phyloP scores from a whole-genome alignment of 306 rosid species.

The Vigna hirtella region DNA sequence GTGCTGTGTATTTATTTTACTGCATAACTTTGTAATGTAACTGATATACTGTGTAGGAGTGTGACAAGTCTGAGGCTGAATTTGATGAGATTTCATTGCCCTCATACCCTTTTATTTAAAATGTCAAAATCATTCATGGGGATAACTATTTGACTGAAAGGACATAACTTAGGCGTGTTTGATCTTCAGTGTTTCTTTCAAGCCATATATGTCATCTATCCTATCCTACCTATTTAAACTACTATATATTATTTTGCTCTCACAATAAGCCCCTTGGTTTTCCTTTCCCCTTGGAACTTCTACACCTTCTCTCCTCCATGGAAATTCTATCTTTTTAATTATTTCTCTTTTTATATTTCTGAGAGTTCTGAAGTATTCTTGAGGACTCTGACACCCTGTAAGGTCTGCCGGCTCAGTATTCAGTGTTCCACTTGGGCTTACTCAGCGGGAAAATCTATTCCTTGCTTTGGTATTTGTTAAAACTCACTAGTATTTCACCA shows the following conservation, averaged over 20 bases:
- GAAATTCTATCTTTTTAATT: slow-evolving; percentile 44
- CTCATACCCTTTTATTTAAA: slow-evolving; percentile 53
- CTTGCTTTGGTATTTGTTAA: slow-evolving; percentile 53
- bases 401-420: slow-evolving; percentile 41
- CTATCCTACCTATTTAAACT: slow-evolving; percentile 55
- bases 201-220: slow-evolving; percentile 50
- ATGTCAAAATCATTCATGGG: slow-evolving; percentile 74
- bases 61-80: slow-evolving; percentile 41
- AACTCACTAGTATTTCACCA: slow-evolving; percentile 37
- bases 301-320: slow-evolving; percentile 63
- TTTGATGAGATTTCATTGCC: slow-evolving; percentile 59
- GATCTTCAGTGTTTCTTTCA: slow-evolving; percentile 71
- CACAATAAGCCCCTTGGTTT: slow-evolving; percentile 57
- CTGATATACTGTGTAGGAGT: slow-evolving; percentile 35
- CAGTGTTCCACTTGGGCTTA: slow-evolving; percentile 48
- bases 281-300: slow-evolving; percentile 59
- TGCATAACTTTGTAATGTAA: neutral
- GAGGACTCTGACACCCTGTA: slow-evolving; percentile 50
- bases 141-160: slow-evolving; percentile 77
- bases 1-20: slow-evolving; percentile 25
- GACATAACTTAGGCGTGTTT: slow-evolving; percentile 63
- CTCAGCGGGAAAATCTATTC: slow-evolving; percentile 48
- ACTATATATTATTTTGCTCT: slow-evolving; percentile 54
- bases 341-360: slow-evolving; percentile 33
- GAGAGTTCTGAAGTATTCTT: slow-evolving; percentile 44